phyloP scores from a whole-genome alignment of 2,329 filamentous ascomycete species.

The Colletotrichum melonis region DNA sequence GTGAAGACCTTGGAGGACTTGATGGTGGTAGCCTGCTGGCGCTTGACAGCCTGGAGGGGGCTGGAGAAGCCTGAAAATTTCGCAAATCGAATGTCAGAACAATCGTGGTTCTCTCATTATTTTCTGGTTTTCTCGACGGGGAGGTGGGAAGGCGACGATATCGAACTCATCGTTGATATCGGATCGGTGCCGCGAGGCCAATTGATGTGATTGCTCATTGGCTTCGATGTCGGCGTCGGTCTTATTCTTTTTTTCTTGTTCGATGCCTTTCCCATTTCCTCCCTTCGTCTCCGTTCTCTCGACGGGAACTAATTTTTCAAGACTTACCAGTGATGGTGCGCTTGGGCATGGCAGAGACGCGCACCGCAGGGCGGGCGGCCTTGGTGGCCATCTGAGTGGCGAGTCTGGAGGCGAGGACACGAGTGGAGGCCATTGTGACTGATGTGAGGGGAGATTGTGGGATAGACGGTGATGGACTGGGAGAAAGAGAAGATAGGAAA shows the following conservation, averaged over 20 bases:
- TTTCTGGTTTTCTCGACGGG: slow-evolving; percentile 3
- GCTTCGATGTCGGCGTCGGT: slow-evolving; percentile 12
- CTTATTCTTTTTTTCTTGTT: neutral
- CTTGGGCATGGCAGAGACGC: slow-evolving; percentile 75
- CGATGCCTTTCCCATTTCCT: neutral
- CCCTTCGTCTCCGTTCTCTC: slow-evolving; percentile 9
- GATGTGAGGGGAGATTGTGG: slow-evolving; percentile 58
- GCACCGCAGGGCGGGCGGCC: slow-evolving; percentile 81
- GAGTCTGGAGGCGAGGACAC: slow-evolving; percentile 82
- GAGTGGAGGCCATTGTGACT: slow-evolving; percentile 83
- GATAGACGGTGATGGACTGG: slow-evolving; percentile 41
- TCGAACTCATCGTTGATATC: slow-evolving; percentile 15
- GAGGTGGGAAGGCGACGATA: slow-evolving; percentile 16
- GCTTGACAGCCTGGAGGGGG: slow-evolving; percentile 81
- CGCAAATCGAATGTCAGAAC: slow-evolving; percentile 46
- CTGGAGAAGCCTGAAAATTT: slow-evolving; percentile 62
- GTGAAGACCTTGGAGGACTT: slow-evolving; percentile 75
- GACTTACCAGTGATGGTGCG: slow-evolving; percentile 80
- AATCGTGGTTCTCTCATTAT: slow-evolving; percentile 10
- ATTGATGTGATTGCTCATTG: slow-evolving; percentile 42
- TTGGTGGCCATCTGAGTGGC: slow-evolving; percentile 79
- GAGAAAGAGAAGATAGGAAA: slow-evolving; percentile 38
- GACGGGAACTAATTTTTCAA: neutral
- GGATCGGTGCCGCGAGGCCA: slow-evolving; percentile 40
- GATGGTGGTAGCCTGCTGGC: slow-evolving; percentile 75